phyloP scores from a whole-genome alignment of 768 basidiomycete genomes.

The Tricholoma flavovirens region DNA sequence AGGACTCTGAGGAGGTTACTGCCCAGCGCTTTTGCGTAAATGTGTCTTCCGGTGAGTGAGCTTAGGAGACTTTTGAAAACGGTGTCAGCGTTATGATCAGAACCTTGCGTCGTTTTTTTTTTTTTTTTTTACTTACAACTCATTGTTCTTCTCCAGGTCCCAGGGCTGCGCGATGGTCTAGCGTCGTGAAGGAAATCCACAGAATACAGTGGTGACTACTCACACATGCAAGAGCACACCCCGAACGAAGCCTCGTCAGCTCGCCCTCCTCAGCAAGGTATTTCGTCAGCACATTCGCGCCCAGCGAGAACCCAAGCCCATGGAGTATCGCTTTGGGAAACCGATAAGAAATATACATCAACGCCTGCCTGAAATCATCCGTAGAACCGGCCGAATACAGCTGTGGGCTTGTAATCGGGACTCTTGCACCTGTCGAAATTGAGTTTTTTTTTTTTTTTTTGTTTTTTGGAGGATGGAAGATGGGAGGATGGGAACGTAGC shows the following conservation, averaged over 20 bases:
- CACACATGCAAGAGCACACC: conserved; percentile 70
- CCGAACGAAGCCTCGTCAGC: conserved; percentile 52
- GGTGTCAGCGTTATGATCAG: background rate
- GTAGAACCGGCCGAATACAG: conserved; percentile 85
- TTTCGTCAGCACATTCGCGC: conserved; percentile 81
- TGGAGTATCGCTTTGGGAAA: conserved; percentile 78
- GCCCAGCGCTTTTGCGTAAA: conserved; percentile 76
- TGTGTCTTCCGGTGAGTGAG: conserved; percentile 46
- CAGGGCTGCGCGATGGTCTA: conserved; percentile 35
- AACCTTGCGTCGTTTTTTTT: too few relatives aligned
- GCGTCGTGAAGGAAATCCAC: background rate
- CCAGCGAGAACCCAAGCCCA: conserved; percentile 88
- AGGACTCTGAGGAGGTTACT: conserved; percentile 57
- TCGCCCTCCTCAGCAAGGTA: conserved; percentile 81
- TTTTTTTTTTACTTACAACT: conserved; percentile 37
- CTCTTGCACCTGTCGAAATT: conserved; percentile 59
- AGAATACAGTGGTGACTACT: conserved; percentile 25
- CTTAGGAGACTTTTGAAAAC: conserved; percentile 44
- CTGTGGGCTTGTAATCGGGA: conserved; percentile 72
- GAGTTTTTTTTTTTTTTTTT: too few relatives aligned
- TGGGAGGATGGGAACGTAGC: conserved; percentile 5
- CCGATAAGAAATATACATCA: conserved; percentile 62
- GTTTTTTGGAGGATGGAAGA: conserved; percentile 10
- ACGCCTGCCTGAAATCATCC: conserved; percentile 75
- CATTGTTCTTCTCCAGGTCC: conserved; percentile 42